Percentiles rank a stretch among this genome's conserved stretches.
Conservation (phyloP, 768 basidiomycete species). For the Pholiota conissans region DNA sequence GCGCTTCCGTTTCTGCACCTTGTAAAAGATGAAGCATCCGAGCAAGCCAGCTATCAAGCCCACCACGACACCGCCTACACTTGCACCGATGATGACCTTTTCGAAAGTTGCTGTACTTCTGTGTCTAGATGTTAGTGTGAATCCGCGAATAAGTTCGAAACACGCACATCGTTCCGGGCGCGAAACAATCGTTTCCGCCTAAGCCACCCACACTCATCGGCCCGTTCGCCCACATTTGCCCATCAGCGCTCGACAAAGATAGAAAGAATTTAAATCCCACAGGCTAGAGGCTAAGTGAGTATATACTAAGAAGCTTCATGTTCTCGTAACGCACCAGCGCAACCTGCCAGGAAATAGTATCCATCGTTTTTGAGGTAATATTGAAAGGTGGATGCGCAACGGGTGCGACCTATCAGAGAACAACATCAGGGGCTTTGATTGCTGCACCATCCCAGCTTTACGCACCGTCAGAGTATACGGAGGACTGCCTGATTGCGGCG, state of each 20-base stretch:
- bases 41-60: constrained; percentile 14
- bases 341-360: constrained; percentile 39
- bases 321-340: constrained; percentile 28
- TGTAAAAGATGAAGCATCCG: constrained; percentile 11
- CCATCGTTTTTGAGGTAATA: constrained; percentile 40
- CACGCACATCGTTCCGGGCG: constrained; percentile 34
- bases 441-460: no score
- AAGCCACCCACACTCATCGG: constrained; percentile 46
- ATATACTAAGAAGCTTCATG: background rate
- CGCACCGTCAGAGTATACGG: constrained; percentile 49
- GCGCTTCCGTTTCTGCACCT: constrained; percentile 7
- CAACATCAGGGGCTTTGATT: no score
- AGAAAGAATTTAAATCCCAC: constrained; percentile 51
- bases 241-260: constrained; percentile 44
- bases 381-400: constrained; percentile 52
- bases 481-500: constrained; percentile 42
- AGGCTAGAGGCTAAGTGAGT: constrained; percentile 28
- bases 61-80: constrained; percentile 15
- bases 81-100: constrained; percentile 13
- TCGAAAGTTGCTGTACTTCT: constrained; percentile 14
- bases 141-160: background rate
- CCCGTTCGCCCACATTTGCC: constrained; percentile 48
- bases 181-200: constrained; percentile 38
- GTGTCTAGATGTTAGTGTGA: background rate
- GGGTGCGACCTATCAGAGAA: constrained; percentile 41